Percentiles rank a stretch among this genome's conserved stretches.
These are phyloP conservation scores for Pseudogymnoascus sp. DNA, from an alignment of 2,329 filamentous ascomycete genomes.

Conservation along the genomic window DNA sequence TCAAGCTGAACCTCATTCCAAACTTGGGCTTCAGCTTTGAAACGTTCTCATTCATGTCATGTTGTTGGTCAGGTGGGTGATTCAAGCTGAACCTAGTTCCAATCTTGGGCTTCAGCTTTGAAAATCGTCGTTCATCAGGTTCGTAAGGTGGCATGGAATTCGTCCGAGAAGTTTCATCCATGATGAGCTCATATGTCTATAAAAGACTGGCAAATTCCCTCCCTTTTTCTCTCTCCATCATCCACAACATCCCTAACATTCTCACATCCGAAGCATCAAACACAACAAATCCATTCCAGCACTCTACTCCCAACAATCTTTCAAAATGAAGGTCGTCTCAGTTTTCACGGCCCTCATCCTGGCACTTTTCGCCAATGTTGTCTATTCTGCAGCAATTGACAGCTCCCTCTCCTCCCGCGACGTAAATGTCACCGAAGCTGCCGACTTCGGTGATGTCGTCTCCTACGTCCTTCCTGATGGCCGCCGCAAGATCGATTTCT, in stretches of 20 bases:
- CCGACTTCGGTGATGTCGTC: conserved; percentile 13
- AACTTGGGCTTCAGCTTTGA: not conserved
- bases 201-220: not conserved
- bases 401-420: not conserved
- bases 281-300: not conserved
- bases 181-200: not conserved
- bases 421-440: not conserved
- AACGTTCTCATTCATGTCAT: not conserved
- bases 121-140: not conserved
- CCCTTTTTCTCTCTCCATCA: not conserved
- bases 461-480: conserved; percentile 10
- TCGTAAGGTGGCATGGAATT: not conserved
- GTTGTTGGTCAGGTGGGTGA: too few relatives aligned
- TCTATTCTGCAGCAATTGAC: not conserved
- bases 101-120: not conserved
- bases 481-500: conserved; percentile 1
- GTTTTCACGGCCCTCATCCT: not conserved
- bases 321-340: not conserved
- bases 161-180: not conserved
- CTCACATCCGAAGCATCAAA: not conserved
- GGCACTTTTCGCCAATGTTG: not conserved
- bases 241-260: not conserved
- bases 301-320: not conserved
- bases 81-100: not conserved
- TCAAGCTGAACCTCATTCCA: not conserved